Evolutionary conservation across 768 basidiomycete species (phyloP).

Genomic region (Tylopilus rubrobrunneus): DNA sequence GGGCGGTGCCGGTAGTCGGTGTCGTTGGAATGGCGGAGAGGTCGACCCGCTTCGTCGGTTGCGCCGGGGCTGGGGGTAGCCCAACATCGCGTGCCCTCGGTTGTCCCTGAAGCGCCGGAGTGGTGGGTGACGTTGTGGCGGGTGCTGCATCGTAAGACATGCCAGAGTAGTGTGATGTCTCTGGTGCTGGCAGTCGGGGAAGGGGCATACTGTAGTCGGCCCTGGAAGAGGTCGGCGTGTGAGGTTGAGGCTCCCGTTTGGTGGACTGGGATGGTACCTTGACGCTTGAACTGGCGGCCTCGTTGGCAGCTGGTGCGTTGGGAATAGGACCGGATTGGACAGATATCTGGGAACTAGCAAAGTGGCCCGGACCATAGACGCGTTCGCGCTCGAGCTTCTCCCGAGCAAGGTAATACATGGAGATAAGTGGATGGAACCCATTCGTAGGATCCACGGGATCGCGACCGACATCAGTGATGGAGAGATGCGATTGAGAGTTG

Average conservation of each 20-base stretch:
- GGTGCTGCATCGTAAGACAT: slow-evolving; percentile 69
- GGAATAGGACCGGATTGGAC: slow-evolving; percentile 34
- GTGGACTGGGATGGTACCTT: slow-evolving; percentile 31
- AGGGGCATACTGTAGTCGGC: slow-evolving; percentile 83
- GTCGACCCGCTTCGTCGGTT: slow-evolving; percentile 30
- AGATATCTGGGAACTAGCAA: slow-evolving; percentile 87
- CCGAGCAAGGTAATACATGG: slow-evolving; percentile 93
- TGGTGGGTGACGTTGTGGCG: slow-evolving; percentile 51
- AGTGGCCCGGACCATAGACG: slow-evolving; percentile 91
- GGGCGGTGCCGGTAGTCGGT: slow-evolving; percentile 26
- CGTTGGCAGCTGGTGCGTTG: slow-evolving; percentile 17
- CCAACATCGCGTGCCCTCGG: slow-evolving; percentile 68
- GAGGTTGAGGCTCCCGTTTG: slow-evolving; percentile 29
- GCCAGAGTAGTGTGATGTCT: slow-evolving; percentile 75
- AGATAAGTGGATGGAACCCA: slow-evolving; percentile 92
- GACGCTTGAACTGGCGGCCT: slow-evolving; percentile 14
- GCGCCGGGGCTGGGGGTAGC: slow-evolving; percentile 34
- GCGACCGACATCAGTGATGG: slow-evolving; percentile 44
- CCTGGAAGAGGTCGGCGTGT: slow-evolving; percentile 33
- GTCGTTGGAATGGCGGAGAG: slow-evolving; percentile 20
- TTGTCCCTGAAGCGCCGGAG: slow-evolving; percentile 53
- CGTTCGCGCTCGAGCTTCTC: slow-evolving; percentile 95
- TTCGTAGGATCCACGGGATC: slow-evolving; percentile 76
- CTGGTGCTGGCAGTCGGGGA: slow-evolving; percentile 76
- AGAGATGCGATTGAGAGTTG: slow-evolving; percentile 53